Conservation (phyloP, 148 eudicot genomes). For the Arctostaphylos glauca region DNA sequence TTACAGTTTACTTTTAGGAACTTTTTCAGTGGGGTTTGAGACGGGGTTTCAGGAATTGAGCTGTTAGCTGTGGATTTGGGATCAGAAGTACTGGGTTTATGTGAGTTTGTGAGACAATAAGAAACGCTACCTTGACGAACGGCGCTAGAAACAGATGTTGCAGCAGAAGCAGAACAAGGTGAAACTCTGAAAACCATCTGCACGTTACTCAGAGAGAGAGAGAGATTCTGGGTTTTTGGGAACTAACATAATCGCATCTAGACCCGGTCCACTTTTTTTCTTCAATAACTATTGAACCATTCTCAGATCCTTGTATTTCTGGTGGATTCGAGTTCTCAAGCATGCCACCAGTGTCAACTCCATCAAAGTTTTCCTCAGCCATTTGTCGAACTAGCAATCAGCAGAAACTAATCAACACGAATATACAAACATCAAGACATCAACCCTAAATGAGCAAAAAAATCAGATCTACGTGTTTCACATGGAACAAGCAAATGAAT, state of each 20-base stretch:
- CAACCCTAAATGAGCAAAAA: not conserved
- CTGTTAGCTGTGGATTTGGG: not conserved
- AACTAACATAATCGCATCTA: too few relatives aligned
- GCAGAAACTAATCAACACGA: not conserved
- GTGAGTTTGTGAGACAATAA: conserved; percentile 6
- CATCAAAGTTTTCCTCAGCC: conserved; percentile 35
- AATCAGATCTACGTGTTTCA: not conserved
- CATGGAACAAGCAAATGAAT: not conserved
- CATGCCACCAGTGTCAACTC: conserved; percentile 15
- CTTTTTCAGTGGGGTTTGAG: conserved; percentile 11
- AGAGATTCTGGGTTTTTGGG: not conserved
- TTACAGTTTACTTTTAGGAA: conserved; percentile 27
- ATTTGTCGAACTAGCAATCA: conserved; percentile 21
- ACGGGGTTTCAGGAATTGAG: conserved; percentile 14
- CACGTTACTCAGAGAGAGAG: not conserved
- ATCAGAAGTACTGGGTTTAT: not conserved
- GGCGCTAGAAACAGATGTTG: not conserved
- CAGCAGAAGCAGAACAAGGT: not conserved
- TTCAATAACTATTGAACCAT: conserved; percentile 24
- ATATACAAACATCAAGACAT: not conserved
- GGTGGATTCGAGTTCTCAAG: conserved; percentile 28
- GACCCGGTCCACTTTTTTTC: conserved; percentile 63
- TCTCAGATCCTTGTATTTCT: conserved; percentile 26
- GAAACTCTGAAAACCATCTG: conserved; percentile 12
- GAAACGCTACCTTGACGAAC: conserved; percentile 17